Conservation (phyloP, 1,139 yeast species). For the Lodderomyces oxycetoniae region DNA sequence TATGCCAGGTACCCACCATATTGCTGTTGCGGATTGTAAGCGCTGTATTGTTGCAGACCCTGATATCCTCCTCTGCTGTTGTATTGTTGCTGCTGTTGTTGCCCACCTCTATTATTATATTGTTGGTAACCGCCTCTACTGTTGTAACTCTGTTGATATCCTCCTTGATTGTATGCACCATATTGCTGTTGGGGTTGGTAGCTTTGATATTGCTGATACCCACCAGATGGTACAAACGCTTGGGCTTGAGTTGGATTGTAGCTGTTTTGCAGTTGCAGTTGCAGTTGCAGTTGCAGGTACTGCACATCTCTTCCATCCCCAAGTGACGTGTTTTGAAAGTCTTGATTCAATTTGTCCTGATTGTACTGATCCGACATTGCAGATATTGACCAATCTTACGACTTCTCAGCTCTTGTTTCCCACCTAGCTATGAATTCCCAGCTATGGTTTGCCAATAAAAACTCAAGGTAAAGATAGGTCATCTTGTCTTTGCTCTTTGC, state of each 20-base stretch:
- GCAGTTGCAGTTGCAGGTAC: slow-evolving; percentile 13
- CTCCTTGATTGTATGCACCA: slow-evolving; percentile 16
- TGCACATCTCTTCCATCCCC: slow-evolving; percentile 19
- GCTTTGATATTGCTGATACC: slow-evolving; percentile 15
- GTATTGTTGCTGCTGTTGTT: slow-evolving; percentile 15
- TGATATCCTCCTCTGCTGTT: slow-evolving; percentile 23
- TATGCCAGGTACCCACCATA: slow-evolving; percentile 9
- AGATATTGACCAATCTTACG: too few relatives aligned
- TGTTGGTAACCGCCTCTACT: slow-evolving; percentile 25
- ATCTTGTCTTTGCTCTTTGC: too few relatives aligned
- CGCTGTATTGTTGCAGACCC: slow-evolving; percentile 15
- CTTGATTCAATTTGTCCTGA: slow-evolving; percentile 52
- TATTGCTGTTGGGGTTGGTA: slow-evolving; percentile 10
- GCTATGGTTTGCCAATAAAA: too few relatives aligned
- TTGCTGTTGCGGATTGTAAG: slow-evolving; percentile 6
- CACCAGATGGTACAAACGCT: slow-evolving; percentile 38
- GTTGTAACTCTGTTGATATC: slow-evolving; percentile 19
- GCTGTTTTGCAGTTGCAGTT: slow-evolving; percentile 14
- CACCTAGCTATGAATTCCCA: not conserved
- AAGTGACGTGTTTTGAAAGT: slow-evolving; percentile 47
- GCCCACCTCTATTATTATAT: slow-evolving; percentile 10
- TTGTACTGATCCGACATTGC: slow-evolving; percentile 47
- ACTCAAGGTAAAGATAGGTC: not conserved
- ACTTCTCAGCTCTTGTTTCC: too few relatives aligned
- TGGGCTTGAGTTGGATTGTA: slow-evolving; percentile 40